A percentile compares a stretch with the other conserved stretches of the same genome.
phyloP scores from a whole-genome alignment of 371 early-diverging fungal species.

The Batkoa obscura region DNA sequence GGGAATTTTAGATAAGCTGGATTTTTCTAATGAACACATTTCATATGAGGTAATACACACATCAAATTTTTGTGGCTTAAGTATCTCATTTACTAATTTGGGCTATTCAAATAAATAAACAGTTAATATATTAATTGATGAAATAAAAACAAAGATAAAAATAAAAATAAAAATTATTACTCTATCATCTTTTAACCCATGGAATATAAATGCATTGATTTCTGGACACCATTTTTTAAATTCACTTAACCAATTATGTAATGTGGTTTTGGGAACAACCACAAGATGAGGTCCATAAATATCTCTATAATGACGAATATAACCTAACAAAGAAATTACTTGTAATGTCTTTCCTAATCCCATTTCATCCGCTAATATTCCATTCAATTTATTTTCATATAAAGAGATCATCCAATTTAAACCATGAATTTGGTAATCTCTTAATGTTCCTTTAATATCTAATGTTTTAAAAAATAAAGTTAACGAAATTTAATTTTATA shows the following conservation, averaged over 20 bases:
- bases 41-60: conserved; percentile 97
- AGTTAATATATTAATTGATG: too few relatives aligned
- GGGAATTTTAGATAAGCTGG: conserved; percentile 62
- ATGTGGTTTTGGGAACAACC: conserved; percentile 95
- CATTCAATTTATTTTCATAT: conserved; percentile 93
- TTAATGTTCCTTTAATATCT: conserved; percentile 20
- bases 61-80: conserved; percentile 60
- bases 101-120: neutral
- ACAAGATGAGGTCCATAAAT: conserved; percentile 54
- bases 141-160: neutral
- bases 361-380: conserved; percentile 99
- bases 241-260: conserved; percentile 96
- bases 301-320: conserved; percentile 1
- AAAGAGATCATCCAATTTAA: conserved; percentile 98
- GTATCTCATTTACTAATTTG: conserved; percentile 12
- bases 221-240: conserved; percentile 89
- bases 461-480: neutral
- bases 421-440: conserved; percentile 95
- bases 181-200: conserved; percentile 10
- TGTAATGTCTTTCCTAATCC: conserved; percentile 99
- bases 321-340: conserved; percentile 91
- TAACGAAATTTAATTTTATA: too few relatives aligned
- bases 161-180: conserved; percentile 18
- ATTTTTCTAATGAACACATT: conserved; percentile 82
- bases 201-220: conserved; percentile 15